A percentile compares a stretch with the other conserved stretches of the same genome.
These are phyloP conservation scores for Mimosa bimucronata DNA, from an alignment of 306 rosid genomes.

Conservation along the genomic window DNA sequence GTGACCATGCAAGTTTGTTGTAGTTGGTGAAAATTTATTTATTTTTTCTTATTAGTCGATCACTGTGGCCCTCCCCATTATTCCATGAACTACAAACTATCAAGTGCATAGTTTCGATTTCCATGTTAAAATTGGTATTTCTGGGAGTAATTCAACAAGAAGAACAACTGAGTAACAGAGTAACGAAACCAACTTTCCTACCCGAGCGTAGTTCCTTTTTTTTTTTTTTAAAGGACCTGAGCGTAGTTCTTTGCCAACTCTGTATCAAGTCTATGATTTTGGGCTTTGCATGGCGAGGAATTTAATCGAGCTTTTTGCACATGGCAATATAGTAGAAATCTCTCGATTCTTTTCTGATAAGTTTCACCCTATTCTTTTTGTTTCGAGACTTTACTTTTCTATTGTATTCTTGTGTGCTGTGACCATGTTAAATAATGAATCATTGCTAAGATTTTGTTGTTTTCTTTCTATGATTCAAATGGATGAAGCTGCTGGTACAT, in stretches of 20 bases:
- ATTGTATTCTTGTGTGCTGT: background rate
- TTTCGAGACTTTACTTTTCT: conserved; percentile 2
- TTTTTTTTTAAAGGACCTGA: too few species aligned
- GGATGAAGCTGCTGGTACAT: conserved; percentile 46
- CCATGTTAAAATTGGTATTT: background rate
- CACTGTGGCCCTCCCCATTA: background rate
- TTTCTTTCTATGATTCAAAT: conserved; percentile 6
- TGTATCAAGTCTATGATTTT: background rate
- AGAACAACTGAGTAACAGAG: background rate
- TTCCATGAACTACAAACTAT: background rate
- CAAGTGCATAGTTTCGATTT: background rate
- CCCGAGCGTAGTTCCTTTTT: background rate
- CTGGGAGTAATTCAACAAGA: background rate
- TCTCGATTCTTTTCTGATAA: background rate
- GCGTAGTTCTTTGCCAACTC: background rate
- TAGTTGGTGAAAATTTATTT: background rate
- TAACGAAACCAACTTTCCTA: background rate
- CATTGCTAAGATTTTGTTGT: background rate
- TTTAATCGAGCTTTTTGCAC: background rate
- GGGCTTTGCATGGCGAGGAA: background rate
- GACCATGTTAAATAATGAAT: background rate
- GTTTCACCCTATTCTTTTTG: background rate
- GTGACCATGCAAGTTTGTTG: background rate
- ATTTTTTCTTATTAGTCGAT: background rate
- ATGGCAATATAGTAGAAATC: background rate